These are phyloP conservation scores for Phyllosticta paracitricarpa DNA, from an alignment of 2,329 filamentous ascomycete genomes.

Conservation along the genomic window DNA sequence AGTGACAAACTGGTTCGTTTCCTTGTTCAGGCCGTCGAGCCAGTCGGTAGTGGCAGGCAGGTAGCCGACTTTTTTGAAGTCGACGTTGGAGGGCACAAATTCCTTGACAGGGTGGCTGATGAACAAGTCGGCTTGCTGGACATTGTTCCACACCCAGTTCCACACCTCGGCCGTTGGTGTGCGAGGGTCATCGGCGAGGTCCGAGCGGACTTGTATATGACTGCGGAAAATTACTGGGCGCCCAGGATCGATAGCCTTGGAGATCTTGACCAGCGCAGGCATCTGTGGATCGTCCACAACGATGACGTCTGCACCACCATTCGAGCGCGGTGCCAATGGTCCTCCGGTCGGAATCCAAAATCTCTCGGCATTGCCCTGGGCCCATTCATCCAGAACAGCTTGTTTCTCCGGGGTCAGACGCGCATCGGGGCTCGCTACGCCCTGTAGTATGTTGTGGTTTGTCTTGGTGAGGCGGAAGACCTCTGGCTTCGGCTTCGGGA, in stretches of 20 bases:
- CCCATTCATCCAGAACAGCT: conserved; percentile 58
- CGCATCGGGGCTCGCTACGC: conserved; percentile 56
- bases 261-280: conserved; percentile 65
- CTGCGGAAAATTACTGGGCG: conserved; percentile 71
- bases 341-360: conserved; percentile 64
- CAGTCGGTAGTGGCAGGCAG: conserved; percentile 76
- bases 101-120: conserved; percentile 69
- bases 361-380: conserved; percentile 59
- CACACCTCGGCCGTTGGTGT: conserved; percentile 65
- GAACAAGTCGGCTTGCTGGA: conserved; percentile 64
- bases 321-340: conserved; percentile 51
- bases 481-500: conserved; percentile 68
- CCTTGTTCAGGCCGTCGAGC: conserved; percentile 74
- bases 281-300: conserved; percentile 79
- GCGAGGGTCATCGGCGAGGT: conserved; percentile 53
- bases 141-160: conserved; percentile 64
- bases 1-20: conserved; percentile 57
- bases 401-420: conserved; percentile 55
- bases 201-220: conserved; percentile 72
- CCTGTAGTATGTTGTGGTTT: conserved; percentile 81
- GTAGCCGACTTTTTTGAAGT: conserved; percentile 57
- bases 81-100: conserved; percentile 64
- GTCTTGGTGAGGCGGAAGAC: conserved; percentile 80
- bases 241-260: conserved; percentile 60
- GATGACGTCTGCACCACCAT: conserved; percentile 67